A percentile compares a stretch with the other conserved stretches of the same genome.
Evolutionary conservation across 176 grass and related monocot species (phyloP).

Genomic region (Zea luxurians): DNA sequence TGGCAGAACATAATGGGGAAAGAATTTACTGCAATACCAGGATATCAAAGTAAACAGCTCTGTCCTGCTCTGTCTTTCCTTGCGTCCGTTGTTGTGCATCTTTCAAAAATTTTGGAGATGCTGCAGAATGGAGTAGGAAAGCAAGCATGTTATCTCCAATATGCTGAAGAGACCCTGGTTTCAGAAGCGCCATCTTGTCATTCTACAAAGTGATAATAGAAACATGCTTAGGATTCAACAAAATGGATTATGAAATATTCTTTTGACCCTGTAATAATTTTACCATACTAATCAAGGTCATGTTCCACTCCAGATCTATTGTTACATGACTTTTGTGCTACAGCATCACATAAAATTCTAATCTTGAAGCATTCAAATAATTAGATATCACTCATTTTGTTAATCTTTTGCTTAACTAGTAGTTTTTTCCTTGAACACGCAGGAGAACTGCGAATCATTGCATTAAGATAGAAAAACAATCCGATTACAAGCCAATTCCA

Average conservation of each 20-base stretch:
- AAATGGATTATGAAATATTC: constrained; percentile 18
- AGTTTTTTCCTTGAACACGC: no score
- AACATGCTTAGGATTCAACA: neutral
- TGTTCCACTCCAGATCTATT: constrained; percentile 18
- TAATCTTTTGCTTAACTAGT: no score
- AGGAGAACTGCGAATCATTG: no score
- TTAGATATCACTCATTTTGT: neutral
- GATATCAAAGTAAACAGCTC: constrained; percentile 83
- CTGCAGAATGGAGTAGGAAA: constrained; percentile 78
- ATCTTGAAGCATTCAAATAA: neutral
- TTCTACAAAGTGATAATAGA: constrained; percentile 65
- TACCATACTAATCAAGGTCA: neutral
- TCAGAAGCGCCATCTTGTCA: constrained; percentile 93
- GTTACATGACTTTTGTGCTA: neutral
- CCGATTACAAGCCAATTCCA: no score
- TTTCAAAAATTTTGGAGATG: constrained; percentile 65
- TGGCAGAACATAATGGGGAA: constrained; percentile 1
- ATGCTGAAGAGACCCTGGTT: constrained; percentile 94
- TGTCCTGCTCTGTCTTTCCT: constrained; percentile 45
- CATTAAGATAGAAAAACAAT: no score
- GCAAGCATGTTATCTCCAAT: constrained; percentile 96
- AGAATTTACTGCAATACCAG: constrained; percentile 54
- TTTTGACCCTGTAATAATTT: constrained; percentile 6
- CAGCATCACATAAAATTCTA: neutral
- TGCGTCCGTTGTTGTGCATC: constrained; percentile 53